Base-by-base conservation (phyloP, 208 protist species). In the Blechomonas ayalai region DNA sequence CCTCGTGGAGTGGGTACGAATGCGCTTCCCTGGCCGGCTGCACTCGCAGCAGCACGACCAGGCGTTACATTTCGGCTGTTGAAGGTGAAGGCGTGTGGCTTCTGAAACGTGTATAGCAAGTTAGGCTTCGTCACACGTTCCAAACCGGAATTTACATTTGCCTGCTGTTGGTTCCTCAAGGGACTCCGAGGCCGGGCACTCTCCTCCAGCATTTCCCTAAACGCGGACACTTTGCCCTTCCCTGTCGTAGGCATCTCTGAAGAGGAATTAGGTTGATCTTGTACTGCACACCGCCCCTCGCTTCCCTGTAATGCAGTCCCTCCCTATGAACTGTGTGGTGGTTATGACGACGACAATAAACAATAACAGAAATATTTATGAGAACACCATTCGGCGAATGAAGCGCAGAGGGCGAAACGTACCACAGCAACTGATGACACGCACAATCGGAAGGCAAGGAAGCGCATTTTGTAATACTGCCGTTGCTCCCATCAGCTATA, bases 41-140 rank as follows among this genome's bases (percentile, higher is more conserved):
- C 39, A 15, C 58, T 37, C 15, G 53, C 43, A 25, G 49, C 54
- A 12, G 61, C 57, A 1, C 23, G 36, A 19, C 61, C 67, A 4
- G 50, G 46, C 5, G 57, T 55, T 9, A 57, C 54, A 4, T 40
- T 15, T 5, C 43, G 40, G 22, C 57, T 48, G 13, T 69, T 49
- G 51, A 78, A 84, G 3, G 39, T 61, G 42, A 85, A 87, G n/a
- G 58, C 69, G 1, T 65, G 61, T 9, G 84, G 84, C 13, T 54
- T 69, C 52, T 92, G 71, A 52, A 92, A 92, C 41, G 60, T 72
- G 59, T 92, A 92, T n/a, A 92, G 59, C 26, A 73, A 57, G 5
- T 50, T 39, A 18, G 80, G 70, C 37, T 84, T 72, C 32, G 44
- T 37, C 13, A 63, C 63, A 4, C 70, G 49, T 7, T 78, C 63